Evolutionary conservation across 2,329 filamentous ascomycete genomes (phyloP).

Genomic region (Cladophialophora exuberans): DNA sequence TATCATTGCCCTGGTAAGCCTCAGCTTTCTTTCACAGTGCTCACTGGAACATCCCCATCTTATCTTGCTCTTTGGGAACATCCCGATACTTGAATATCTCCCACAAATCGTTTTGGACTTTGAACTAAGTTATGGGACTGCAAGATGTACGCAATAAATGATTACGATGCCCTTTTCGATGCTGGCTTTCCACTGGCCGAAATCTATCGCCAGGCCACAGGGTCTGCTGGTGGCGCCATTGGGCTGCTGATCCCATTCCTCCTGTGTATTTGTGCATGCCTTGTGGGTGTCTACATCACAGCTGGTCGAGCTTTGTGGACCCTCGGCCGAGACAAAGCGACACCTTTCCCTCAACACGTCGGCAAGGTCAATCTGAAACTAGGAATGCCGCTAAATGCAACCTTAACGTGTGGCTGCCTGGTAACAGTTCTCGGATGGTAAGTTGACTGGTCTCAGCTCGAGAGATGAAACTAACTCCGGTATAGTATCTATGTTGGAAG

Average conservation of each 20-base stretch:
- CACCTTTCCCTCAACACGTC: constrained; percentile 55
- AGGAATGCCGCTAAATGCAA: constrained; percentile 60
- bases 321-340: constrained; percentile 61
- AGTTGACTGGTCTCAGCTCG: constrained; percentile 32
- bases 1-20: constrained; percentile 47
- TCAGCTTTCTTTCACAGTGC: too few species aligned
- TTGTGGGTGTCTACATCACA: constrained; percentile 63
- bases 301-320: constrained; percentile 67
- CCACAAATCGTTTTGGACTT: too few species aligned
- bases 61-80: too few species aligned
- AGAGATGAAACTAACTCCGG: constrained; percentile 54
- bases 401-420: constrained; percentile 53
- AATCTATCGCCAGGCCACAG: constrained; percentile 65
- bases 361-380: constrained; percentile 51
- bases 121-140: constrained; percentile 34
- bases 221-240: constrained; percentile 54
- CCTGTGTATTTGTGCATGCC: constrained; percentile 55
- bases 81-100: too few species aligned
- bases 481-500: constrained; percentile 49
- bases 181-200: constrained; percentile 65
- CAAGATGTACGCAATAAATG: constrained; percentile 56
- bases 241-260: constrained; percentile 59
- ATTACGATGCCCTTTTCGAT: constrained; percentile 46
- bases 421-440: constrained; percentile 56
- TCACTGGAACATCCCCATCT: too few species aligned